Percentiles rank a stretch among this genome's conserved stretches.
Conservation (phyloP, 495 filamentous ascomycete species). For the Lichenothelia convexa region DNA sequence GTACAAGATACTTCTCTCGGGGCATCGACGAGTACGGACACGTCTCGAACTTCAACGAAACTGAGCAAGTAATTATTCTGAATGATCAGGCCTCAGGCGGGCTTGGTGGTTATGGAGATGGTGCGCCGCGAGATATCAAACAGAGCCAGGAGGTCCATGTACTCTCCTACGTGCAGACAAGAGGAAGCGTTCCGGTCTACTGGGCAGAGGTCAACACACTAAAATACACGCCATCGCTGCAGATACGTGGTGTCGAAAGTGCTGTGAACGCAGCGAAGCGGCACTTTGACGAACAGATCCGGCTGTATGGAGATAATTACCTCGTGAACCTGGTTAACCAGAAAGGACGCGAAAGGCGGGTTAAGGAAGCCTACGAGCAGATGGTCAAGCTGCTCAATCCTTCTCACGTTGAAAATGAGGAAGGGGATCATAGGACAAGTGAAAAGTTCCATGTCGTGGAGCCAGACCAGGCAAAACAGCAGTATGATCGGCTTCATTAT, state of each 20-base stretch:
- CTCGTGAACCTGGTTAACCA: constrained; percentile 95
- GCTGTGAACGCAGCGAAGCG: constrained; percentile 57
- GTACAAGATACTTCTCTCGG: constrained; percentile 85
- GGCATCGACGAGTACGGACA: constrained; percentile 87
- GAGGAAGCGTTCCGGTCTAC: constrained; percentile 83
- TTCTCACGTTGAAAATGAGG: constrained; percentile 41
- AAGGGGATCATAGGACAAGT: constrained; percentile 35
- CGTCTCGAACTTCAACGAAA: constrained; percentile 95
- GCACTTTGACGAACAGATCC: constrained; percentile 86
- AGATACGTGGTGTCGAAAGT: constrained; percentile 69
- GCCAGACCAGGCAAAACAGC: constrained; percentile 35
- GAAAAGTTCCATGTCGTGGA: constrained; percentile 74
- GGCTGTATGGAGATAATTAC: constrained; percentile 86
- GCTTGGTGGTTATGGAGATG: constrained; percentile 50
- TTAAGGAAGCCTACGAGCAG: constrained; percentile 87
- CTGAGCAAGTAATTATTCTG: constrained; percentile 74
- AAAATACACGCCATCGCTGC: constrained; percentile 72
- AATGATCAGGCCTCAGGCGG: constrained; percentile 55
- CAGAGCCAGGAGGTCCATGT: constrained; percentile 52
- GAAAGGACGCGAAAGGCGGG: constrained; percentile 64
- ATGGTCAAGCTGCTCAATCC: constrained; percentile 58
- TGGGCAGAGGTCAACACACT: constrained; percentile 91
- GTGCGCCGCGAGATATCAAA: too few relatives aligned
- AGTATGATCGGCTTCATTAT: constrained; percentile 75
- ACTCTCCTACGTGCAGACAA: constrained; percentile 83